phyloP scores from a whole-genome alignment of 179 eudicot species.

The Silene coronaria region DNA sequence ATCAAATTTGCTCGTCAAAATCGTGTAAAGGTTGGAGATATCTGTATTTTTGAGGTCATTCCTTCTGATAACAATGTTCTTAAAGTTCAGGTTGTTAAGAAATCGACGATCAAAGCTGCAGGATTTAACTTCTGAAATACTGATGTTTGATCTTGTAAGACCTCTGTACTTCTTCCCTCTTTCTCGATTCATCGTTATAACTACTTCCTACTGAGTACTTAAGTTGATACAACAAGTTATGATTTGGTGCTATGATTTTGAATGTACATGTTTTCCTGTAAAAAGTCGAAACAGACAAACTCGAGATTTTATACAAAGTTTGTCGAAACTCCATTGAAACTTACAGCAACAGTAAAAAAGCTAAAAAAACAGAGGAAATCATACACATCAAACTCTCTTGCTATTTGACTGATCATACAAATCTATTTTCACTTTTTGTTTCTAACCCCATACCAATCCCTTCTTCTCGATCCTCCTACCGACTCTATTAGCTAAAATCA shows the following conservation, averaged over 20 bases:
- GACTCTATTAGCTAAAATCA: constrained; percentile 32
- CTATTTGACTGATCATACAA: background rate
- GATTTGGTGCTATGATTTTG: too few relatives aligned
- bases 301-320: constrained; percentile 6
- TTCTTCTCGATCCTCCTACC: constrained; percentile 30
- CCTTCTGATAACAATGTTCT: constrained; percentile 5
- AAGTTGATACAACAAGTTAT: too few relatives aligned
- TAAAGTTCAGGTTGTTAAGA: constrained; percentile 26
- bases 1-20: constrained; percentile 8
- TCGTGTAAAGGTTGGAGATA: constrained; percentile 21
- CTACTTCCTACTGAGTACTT: too few relatives aligned
- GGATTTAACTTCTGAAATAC: background rate
- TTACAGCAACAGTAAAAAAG: background rate
- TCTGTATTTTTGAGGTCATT: constrained; percentile 22
- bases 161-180: too few relatives aligned
- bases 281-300: background rate
- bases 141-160: background rate
- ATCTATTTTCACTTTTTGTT: background rate
- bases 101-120: constrained; percentile 13
- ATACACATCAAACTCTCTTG: background rate
- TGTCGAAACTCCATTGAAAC: background rate
- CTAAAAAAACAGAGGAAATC: background rate
- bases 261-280: too few relatives aligned
- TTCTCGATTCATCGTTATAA: too few relatives aligned
- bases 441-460: constrained; percentile 39